A percentile compares a stretch with the other conserved stretches of the same genome.
These are phyloP conservation scores for Trametes versicolor DNA, from an alignment of 1,284 basidiomycete species.

Conservation along the genomic window DNA sequence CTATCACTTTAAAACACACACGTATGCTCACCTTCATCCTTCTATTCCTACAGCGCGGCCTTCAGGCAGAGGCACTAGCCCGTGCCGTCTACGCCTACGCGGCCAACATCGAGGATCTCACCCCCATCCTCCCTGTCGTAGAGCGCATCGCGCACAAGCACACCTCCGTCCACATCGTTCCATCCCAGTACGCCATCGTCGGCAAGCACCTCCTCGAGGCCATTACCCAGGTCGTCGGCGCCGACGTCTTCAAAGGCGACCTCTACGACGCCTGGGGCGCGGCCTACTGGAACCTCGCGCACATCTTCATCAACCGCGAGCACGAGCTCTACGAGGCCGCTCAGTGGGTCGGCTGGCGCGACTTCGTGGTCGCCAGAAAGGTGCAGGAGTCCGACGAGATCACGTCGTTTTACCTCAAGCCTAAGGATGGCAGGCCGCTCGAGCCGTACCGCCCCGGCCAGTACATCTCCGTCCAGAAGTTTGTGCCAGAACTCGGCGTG, in stretches of 20 bases:
- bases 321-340: slow-evolving; percentile 37
- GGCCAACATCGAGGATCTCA: slow-evolving; percentile 40
- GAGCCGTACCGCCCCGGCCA: slow-evolving; percentile 38
- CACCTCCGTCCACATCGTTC: slow-evolving; percentile 38
- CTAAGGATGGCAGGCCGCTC: slow-evolving; percentile 37
- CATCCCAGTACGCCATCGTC: slow-evolving; percentile 40
- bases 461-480: slow-evolving; percentile 38
- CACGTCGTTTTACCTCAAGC: slow-evolving; percentile 40
- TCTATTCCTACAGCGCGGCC: background rate
- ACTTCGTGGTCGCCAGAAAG: slow-evolving; percentile 38
- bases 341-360: slow-evolving; percentile 39
- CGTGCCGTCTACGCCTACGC: slow-evolving; percentile 40
- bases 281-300: slow-evolving; percentile 42
- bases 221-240: slow-evolving; percentile 38
- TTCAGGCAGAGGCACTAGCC: slow-evolving; percentile 38
- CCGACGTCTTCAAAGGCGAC: slow-evolving; percentile 29
- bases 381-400: slow-evolving; percentile 40
- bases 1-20: slow-evolving; percentile 28
- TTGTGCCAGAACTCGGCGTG: slow-evolving; percentile 9
- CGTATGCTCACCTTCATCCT: slow-evolving; percentile 24
- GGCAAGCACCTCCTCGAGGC: slow-evolving; percentile 37
- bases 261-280: slow-evolving; percentile 40
- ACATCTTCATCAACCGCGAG: slow-evolving; percentile 41
- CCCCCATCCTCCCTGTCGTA: slow-evolving; percentile 38
- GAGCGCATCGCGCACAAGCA: slow-evolving; percentile 42